Percentiles rank a stretch among this genome's conserved stretches.
These are phyloP conservation scores for Aspergillus bertholletiae DNA, from an alignment of 495 filamentous ascomycete species.

Conservation along the genomic window DNA sequence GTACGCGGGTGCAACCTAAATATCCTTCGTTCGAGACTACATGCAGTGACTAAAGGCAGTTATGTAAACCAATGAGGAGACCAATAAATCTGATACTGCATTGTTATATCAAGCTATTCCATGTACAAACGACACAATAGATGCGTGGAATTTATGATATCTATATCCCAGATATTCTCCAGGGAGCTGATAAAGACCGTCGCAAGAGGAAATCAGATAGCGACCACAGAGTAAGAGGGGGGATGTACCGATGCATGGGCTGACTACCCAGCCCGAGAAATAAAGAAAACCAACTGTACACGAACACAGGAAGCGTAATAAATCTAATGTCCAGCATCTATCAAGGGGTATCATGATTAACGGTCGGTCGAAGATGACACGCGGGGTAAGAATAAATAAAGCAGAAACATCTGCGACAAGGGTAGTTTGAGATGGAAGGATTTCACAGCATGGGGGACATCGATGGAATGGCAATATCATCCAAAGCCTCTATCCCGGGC, in stretches of 20 bases:
- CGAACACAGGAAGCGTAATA: not conserved
- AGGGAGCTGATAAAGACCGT: not conserved
- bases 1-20: not conserved
- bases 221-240: not conserved
- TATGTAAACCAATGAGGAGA: not conserved
- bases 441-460: slow-evolving; percentile 4
- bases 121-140: not conserved
- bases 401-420: not conserved
- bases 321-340: slow-evolving; percentile 16
- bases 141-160: not conserved
- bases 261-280: not conserved
- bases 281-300: slow-evolving; percentile 3
- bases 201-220: not conserved
- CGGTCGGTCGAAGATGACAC: slow-evolving; percentile 12
- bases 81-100: not conserved
- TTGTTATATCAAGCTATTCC: not conserved
- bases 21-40: not conserved
- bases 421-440: not conserved
- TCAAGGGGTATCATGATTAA: slow-evolving; percentile 33
- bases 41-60: not conserved
- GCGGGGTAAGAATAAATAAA: not conserved
- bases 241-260: not conserved
- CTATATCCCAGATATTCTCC: not conserved
- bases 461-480: not conserved
- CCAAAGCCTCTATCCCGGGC: not conserved